These are phyloP conservation scores for Annona cherimola DNA, from an alignment of 164 flowering plant species.

Conservation along the genomic window DNA sequence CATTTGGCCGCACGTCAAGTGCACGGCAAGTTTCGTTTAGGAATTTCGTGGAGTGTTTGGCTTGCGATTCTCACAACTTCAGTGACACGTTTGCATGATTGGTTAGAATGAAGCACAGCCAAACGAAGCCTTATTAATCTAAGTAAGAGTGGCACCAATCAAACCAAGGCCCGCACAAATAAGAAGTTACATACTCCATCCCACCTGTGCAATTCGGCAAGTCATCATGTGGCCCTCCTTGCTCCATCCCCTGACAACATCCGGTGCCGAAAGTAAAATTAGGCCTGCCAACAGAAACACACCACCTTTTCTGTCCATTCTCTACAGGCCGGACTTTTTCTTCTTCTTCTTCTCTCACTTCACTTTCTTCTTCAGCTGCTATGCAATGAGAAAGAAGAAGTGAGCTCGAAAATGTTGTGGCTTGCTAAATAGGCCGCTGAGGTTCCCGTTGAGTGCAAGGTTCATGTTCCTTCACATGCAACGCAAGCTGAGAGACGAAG, in stretches of 20 bases:
- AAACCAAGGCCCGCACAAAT: no score
- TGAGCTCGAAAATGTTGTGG: conserved; percentile 2
- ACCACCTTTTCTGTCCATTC: conserved; percentile 13
- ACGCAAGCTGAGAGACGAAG: conserved; percentile 14
- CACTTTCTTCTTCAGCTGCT: not conserved
- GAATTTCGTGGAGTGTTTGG: no score
- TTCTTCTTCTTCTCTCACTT: not conserved
- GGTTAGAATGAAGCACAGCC: no score
- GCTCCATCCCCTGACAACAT: conserved; percentile 68
- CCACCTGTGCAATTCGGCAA: conserved; percentile 90
- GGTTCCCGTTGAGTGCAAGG: conserved; percentile 48
- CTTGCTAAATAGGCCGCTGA: not conserved
- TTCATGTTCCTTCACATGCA: conserved; percentile 15
- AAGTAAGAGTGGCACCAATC: no score
- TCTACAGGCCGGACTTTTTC: conserved; percentile 2
- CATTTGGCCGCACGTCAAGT: no score
- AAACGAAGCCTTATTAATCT: no score
- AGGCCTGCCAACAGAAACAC: conserved; percentile 21
- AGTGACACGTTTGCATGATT: no score
- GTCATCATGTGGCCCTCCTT: conserved; percentile 93
- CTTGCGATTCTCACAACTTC: no score
- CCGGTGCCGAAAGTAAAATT: conserved; percentile 22
- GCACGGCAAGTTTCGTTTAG: no score
- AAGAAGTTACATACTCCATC: no score
- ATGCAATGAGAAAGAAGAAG: not conserved